Conservation (phyloP, 2,329 filamentous ascomycete species). For the Curvularia sp. region DNA sequence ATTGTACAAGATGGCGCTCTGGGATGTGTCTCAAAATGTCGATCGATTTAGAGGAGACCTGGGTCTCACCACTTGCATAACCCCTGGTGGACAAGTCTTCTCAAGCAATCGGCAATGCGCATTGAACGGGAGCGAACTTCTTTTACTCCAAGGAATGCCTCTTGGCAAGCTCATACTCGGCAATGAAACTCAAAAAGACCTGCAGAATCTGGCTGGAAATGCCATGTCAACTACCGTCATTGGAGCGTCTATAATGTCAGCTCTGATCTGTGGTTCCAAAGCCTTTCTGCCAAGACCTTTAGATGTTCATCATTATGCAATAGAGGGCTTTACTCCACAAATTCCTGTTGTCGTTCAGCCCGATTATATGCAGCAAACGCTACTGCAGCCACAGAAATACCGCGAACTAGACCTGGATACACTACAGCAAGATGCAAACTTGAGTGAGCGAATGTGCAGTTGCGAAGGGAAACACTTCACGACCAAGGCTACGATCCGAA, state of each 20-base stretch:
- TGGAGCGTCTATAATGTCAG: constrained; percentile 66
- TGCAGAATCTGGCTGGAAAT: constrained; percentile 77
- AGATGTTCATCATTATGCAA: background rate
- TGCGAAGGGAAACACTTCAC: constrained; percentile 62
- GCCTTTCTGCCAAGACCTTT: constrained; percentile 13
- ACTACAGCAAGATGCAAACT: constrained; percentile 32
- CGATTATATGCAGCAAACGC: background rate
- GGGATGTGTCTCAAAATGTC: constrained; percentile 76
- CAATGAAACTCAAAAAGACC: constrained; percentile 62
- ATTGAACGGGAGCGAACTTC: constrained; percentile 67
- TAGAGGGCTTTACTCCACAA: background rate
- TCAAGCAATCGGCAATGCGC: constrained; percentile 66
- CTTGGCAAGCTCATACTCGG: constrained; percentile 68
- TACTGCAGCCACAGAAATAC: background rate
- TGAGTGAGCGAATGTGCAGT: constrained; percentile 59
- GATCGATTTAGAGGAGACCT: constrained; percentile 63
- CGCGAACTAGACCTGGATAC: constrained; percentile 19
- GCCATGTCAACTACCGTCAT: constrained; percentile 80
- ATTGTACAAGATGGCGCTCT: constrained; percentile 59
- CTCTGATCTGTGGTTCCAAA: constrained; percentile 56
- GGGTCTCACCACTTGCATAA: constrained; percentile 72
- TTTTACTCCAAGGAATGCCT: constrained; percentile 73
- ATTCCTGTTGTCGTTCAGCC: background rate
- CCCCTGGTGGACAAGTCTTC: constrained; percentile 68
- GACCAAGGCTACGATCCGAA: constrained; percentile 51